Conservation (phyloP, 164 flowering plant genomes). For the Cinnamomum micranthum region DNA sequence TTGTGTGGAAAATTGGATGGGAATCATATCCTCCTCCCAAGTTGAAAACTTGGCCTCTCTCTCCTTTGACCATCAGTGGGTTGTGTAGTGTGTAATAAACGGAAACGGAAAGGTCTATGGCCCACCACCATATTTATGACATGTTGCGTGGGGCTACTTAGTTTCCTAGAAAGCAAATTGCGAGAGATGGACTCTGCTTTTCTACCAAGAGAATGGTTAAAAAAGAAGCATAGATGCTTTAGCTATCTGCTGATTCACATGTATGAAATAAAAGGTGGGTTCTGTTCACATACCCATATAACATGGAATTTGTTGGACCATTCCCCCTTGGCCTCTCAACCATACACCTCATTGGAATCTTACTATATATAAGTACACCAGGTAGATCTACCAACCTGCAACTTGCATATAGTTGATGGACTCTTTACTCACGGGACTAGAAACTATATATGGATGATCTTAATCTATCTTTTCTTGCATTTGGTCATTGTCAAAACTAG, state of each 20-base stretch:
- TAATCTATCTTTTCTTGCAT: background rate
- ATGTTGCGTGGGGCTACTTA: background rate
- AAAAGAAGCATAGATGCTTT: background rate
- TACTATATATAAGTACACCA: background rate
- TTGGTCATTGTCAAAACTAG: no score
- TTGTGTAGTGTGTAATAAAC: background rate
- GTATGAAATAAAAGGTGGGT: background rate
- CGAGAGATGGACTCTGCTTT: background rate
- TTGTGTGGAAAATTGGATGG: background rate
- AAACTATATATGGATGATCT: no score
- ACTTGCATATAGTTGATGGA: background rate
- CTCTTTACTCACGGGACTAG: background rate
- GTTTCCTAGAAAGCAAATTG: background rate
- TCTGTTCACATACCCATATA: background rate
- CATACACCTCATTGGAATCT: background rate
- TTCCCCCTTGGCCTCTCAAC: background rate
- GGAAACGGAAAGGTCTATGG: background rate
- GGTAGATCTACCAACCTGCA: background rate
- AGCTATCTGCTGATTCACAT: background rate
- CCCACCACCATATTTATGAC: background rate
- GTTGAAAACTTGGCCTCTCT: conserved; percentile 10
- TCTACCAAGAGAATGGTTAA: background rate
- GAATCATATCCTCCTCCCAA: conserved; percentile 25
- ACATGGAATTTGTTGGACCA: background rate
- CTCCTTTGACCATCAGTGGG: conserved; percentile 16